These are phyloP conservation scores for Ampelomyces quisqualis DNA, from an alignment of 2,329 filamentous ascomycete species.

Conservation along the genomic window DNA sequence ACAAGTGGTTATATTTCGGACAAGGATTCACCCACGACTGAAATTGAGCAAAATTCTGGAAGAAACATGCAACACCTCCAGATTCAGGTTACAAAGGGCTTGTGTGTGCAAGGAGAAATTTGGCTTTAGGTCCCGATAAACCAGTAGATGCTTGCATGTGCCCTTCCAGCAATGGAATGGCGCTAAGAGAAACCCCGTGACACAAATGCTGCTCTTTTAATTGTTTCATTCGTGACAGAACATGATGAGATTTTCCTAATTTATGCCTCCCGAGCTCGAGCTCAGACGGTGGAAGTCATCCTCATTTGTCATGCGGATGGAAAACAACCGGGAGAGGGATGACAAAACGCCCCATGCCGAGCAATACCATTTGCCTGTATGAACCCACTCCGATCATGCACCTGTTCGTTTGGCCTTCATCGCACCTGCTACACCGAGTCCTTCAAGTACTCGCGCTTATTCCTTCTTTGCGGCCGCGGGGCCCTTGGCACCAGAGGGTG, in stretches of 20 bases:
- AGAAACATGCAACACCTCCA: too few relatives aligned
- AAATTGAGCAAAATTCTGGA: too few relatives aligned
- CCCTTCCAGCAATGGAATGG: too few relatives aligned
- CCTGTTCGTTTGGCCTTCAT: conserved; percentile 28
- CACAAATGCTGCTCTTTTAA: conserved; percentile 12
- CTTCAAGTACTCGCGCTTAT: conserved; percentile 13
- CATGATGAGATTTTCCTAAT: conserved; percentile 44
- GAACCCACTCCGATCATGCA: conserved; percentile 36
- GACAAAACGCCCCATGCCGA: conserved; percentile 44
- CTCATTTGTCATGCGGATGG: conserved; percentile 35
- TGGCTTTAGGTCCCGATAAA: too few relatives aligned
- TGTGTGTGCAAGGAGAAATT: too few relatives aligned
- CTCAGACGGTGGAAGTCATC: conserved; percentile 29
- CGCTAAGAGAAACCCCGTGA: not conserved
- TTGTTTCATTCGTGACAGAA: conserved; percentile 43
- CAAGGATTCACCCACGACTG: too few relatives aligned
- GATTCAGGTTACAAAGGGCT: too few relatives aligned
- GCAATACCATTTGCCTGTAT: conserved; percentile 41
- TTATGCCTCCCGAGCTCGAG: conserved; percentile 41
- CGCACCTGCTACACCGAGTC: conserved; percentile 25
- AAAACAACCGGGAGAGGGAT: conserved; percentile 38
- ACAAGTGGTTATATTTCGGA: too few relatives aligned
- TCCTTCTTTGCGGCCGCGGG: conserved; percentile 44
- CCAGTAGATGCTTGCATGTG: too few relatives aligned
- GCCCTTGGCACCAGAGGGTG: conserved; percentile 80